Evolutionary conservation across 371 early-diverging fungal genomes (phyloP).

Genomic region (Modicella reniformis): DNA sequence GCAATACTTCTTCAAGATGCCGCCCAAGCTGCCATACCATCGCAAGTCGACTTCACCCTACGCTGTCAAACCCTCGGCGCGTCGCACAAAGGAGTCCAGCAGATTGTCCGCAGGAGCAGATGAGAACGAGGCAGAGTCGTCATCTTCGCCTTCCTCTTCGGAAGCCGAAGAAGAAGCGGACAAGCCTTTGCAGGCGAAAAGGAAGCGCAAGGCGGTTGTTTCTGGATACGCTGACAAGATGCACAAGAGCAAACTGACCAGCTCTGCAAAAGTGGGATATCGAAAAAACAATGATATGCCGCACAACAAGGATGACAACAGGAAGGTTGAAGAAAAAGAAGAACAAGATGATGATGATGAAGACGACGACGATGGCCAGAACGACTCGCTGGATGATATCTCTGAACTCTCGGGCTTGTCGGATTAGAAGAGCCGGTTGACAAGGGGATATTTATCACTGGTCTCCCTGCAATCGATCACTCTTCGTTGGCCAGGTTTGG

Average conservation of each 20-base stretch:
- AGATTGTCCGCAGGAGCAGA: slow-evolving; percentile 15
- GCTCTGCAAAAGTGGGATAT: not conserved
- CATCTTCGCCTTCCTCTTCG: slow-evolving; percentile 20
- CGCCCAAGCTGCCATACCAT: slow-evolving; percentile 65
- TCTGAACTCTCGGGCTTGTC: slow-evolving; percentile 52
- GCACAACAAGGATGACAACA: too few relatives aligned
- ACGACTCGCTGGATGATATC: slow-evolving; percentile 52
- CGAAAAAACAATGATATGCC: too few relatives aligned
- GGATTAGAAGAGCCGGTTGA: slow-evolving; percentile 17
- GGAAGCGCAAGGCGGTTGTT: slow-evolving; percentile 35
- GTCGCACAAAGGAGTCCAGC: slow-evolving; percentile 45
- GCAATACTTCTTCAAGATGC: slow-evolving; percentile 75
- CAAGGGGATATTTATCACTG: too few relatives aligned
- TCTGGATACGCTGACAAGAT: slow-evolving; percentile 29
- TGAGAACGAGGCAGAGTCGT: slow-evolving; percentile 16
- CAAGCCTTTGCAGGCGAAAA: not conserved
- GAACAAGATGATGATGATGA: slow-evolving; percentile 26
- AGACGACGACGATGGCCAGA: slow-evolving; percentile 28
- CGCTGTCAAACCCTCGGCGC: slow-evolving; percentile 42
- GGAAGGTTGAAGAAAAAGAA: not conserved
- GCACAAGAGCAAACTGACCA: slow-evolving; percentile 18
- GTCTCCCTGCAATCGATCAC: too few relatives aligned
- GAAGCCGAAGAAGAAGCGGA: slow-evolving; percentile 33
- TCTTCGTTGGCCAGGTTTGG: too few relatives aligned
- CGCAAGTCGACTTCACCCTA: slow-evolving; percentile 57